A percentile compares a stretch with the other conserved stretches of the same genome.
phyloP scores from a whole-genome alignment of 2,329 filamentous ascomycete genomes.

The Aspergillus tubingensis region DNA sequence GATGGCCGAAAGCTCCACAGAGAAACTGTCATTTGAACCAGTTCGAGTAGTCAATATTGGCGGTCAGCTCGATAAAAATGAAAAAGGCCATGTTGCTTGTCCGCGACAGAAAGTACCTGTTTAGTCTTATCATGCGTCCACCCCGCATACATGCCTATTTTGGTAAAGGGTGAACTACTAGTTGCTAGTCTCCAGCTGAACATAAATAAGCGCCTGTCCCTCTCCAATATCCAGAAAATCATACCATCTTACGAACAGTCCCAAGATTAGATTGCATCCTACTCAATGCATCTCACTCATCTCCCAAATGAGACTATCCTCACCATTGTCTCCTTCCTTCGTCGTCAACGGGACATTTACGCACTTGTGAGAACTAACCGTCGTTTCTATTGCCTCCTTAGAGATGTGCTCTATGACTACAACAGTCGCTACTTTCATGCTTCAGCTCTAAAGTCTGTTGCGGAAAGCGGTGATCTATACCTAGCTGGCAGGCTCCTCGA shows the following conservation, averaged over 20 bases:
- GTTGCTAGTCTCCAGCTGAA: too few species aligned
- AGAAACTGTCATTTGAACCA: too few species aligned
- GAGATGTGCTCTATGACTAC: neutral
- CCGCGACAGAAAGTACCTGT: too few species aligned
- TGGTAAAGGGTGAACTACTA: too few species aligned
- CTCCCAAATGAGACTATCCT: neutral
- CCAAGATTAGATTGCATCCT: neutral
- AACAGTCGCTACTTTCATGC: neutral
- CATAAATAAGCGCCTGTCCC: neutral
- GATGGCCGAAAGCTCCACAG: too few species aligned
- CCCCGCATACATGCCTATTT: too few species aligned
- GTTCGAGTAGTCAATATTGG: too few species aligned
- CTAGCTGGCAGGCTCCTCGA: neutral
- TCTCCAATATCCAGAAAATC: too few species aligned
- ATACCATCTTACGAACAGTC: too few species aligned
- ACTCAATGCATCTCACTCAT: neutral
- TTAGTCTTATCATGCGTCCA: too few species aligned
- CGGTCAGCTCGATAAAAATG: too few species aligned
- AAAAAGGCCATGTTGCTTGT: too few species aligned
- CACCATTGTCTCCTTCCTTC: neutral
- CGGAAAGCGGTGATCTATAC: neutral
- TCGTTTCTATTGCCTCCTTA: neutral
- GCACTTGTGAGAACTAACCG: neutral
- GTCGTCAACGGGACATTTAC: neutral
- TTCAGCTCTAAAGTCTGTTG: neutral